These are phyloP conservation scores for Chaetomiaceae sp. DNA, from an alignment of 2,329 filamentous ascomycete species.

Conservation along the genomic window DNA sequence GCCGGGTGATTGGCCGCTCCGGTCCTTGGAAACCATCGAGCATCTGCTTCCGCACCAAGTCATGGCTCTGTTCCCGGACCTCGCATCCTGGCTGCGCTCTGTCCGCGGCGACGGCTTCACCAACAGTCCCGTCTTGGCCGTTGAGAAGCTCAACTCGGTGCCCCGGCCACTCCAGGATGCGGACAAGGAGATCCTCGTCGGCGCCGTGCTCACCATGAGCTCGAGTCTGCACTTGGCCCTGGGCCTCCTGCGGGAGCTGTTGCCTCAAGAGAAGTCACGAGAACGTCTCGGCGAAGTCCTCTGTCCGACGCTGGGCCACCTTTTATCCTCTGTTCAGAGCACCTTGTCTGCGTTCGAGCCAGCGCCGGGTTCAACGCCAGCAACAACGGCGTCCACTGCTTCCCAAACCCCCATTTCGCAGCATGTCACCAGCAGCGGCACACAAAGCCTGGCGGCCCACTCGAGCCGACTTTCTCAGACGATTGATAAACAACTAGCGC, in stretches of 20 bases:
- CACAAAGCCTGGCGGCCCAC: background rate
- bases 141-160: slow-evolving; percentile 22
- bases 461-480: background rate
- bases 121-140: slow-evolving; percentile 20
- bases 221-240: slow-evolving; percentile 25
- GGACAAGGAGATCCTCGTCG: slow-evolving; percentile 26
- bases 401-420: background rate
- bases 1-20: slow-evolving; percentile 12
- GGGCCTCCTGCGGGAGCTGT: slow-evolving; percentile 21
- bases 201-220: slow-evolving; percentile 24
- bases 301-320: slow-evolving; percentile 24
- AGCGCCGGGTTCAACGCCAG: background rate
- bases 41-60: background rate
- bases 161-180: slow-evolving; percentile 20
- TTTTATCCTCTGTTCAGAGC: slow-evolving; percentile 17
- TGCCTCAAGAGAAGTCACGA: slow-evolving; percentile 24
- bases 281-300: slow-evolving; percentile 26
- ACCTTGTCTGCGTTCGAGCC: slow-evolving; percentile 17
- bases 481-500: background rate
- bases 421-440: background rate
- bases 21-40: slow-evolving; percentile 3
- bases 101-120: slow-evolving; percentile 19
- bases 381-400: background rate
- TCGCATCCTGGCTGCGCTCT: slow-evolving; percentile 21
- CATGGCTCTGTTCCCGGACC: slow-evolving; percentile 24